Base-by-base conservation (phyloP, 148 eudicot genomes). In the Vaccinium vitisidaea region DNA sequence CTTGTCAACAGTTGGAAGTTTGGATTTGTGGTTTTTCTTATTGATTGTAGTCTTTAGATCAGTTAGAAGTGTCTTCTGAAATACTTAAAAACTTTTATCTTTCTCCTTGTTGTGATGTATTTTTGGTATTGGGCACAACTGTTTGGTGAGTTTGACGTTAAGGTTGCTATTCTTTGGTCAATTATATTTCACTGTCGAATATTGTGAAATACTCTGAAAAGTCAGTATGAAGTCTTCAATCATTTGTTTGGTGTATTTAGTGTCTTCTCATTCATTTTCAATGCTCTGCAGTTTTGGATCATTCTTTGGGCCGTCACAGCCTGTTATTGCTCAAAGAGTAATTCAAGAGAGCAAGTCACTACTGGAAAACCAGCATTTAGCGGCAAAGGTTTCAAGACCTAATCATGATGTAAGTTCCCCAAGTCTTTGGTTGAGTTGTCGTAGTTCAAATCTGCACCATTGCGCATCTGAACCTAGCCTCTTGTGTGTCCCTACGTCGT, bases 291-390 rank as follows among this genome's bases (percentile, higher is more conserved):
- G 99, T 81, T 96, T 84, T 86, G 99, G 99, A 32, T 92, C 94
- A 14, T 96, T 96, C 86, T 96, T 96, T 89, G 99, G 99, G 30
- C 98, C 99, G 65, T 93, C 98, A 11, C 90, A 90, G 83, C 98
- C 99, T 1, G 97, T 93, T 82, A 94, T 94, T 91, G 94, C 98
- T 65, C 95, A 92, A 27, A 90, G 98, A 89, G 99, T 96, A 61
- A 94, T 92, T 81, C 94, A 96, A 86, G 98, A 93, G 85, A 92
- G 97, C 92, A 96, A 88, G 87, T 94, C 99, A 3, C 85, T 96
- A 71, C 77, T 96, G 82, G 98, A 96, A 88, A 96, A 91, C 78
- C 92, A 92, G 43, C 93, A 93, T 90, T 85, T 93, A 88, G 89
- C 93, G 56, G 89, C 92, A 19, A 92, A 90, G 85, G 87, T 88